Conservation (phyloP, 2,329 filamentous ascomycete genomes). For the Colletotrichum eleusines region DNA sequence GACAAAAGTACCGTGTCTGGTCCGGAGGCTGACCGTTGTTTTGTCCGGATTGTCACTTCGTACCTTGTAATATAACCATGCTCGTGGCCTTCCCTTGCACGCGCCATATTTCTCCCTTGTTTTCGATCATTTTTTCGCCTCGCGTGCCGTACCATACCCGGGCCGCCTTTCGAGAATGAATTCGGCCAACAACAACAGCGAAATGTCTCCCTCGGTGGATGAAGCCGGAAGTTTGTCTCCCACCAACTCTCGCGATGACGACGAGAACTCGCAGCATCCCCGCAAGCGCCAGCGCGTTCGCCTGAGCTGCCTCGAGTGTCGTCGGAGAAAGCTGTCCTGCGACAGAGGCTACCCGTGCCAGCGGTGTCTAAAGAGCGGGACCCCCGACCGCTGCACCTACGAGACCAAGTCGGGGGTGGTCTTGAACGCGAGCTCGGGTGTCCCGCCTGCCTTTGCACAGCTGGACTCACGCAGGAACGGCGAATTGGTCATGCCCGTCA, state of each 20-base stretch:
- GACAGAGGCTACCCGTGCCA: slow-evolving; percentile 72
- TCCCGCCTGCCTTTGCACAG: slow-evolving; percentile 57
- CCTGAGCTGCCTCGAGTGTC: slow-evolving; percentile 71
- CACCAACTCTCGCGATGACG: slow-evolving; percentile 43
- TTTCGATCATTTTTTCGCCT: slow-evolving; percentile 33
- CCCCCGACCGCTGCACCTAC: slow-evolving; percentile 70
- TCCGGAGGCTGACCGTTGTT: slow-evolving; percentile 35
- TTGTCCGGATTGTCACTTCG: slow-evolving; percentile 35
- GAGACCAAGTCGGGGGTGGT: slow-evolving; percentile 67
- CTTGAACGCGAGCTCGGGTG: slow-evolving; percentile 60
- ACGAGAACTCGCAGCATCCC: slow-evolving; percentile 52
- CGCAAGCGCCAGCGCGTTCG: slow-evolving; percentile 71
- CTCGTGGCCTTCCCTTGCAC: slow-evolving; percentile 20
- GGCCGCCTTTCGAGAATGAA: slow-evolving; percentile 15
- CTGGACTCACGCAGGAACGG: slow-evolving; percentile 53
- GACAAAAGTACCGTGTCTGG: slow-evolving; percentile 31
- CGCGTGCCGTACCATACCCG: not conserved
- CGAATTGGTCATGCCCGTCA: slow-evolving; percentile 51
- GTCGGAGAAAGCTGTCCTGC: slow-evolving; percentile 71
- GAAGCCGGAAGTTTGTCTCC: slow-evolving; percentile 42
- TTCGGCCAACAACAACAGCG: slow-evolving; percentile 23
- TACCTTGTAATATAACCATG: slow-evolving; percentile 41
- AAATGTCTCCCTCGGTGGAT: slow-evolving; percentile 45
- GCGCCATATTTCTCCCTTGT: slow-evolving; percentile 23
- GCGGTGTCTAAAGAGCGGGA: slow-evolving; percentile 72